Base-by-base conservation (phyloP, 139 green algal genomes). In the Coccomyxa sp. region DNA sequence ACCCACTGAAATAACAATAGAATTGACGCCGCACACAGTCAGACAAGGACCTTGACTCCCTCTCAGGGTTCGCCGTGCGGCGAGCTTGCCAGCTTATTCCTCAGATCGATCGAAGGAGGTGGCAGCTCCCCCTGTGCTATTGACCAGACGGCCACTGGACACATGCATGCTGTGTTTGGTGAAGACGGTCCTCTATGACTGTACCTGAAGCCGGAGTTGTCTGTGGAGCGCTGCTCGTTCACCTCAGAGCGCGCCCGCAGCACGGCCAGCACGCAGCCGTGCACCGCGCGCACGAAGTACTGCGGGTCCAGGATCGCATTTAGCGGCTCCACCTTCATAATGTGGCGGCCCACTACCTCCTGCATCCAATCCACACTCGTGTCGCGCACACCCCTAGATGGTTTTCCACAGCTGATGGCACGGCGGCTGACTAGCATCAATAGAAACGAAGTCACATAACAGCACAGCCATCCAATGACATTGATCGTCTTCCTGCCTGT, bases 231-330 rank as follows among this genome's bases (percentile, higher is more conserved):
- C 21, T 10, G 25, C 27, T 77, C 14, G 27, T 18, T 18, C 71
- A 77, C 71, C 14, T 77, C 27, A 10, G 27, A 51, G 71, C 23
- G 23, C 10, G 25, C 71, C 25, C 27, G 71, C 71, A 32, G 23
- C 71, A 77, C 71, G 23, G 71, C 23, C 71, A 77, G 25, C 71
- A 77, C 85, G 45, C 87, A 90, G 21, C 90, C 85, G 31, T 90
- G 84, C 67, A 89, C 87, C 17, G 82, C 82, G 14, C 87, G 67
- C 17, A 90, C 84, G 81, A 87, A 90, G 76, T 88, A 90, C 25
- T 83, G 83, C 16, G 51, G 67, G 32, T 90, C 87, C 0, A 90
- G 80, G 25, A 90, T 87, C 4, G 87, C 87, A 60, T 88, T 87
- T 0, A 90, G 58, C 16, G 87, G 84, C 67, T 90, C 87, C 25